Evolutionary conservation across 352 stramenopile genomes (phyloP), one percentile per base, ranked within the genome.

Genomic region (Phytophthora ramorum): DNA sequence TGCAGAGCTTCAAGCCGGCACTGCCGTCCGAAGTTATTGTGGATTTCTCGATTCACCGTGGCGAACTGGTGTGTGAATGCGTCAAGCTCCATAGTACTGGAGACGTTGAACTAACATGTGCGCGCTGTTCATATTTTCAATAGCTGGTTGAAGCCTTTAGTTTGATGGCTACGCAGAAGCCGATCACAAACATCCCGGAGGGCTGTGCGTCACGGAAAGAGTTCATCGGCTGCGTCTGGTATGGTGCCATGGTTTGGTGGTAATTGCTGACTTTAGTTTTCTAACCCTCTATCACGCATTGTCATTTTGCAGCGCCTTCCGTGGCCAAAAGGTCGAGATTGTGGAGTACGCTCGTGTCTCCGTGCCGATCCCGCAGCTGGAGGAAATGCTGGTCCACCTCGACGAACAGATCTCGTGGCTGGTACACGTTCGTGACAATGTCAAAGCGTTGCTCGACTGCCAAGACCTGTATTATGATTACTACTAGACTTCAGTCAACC

Each of bases 21-120:
- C 70, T 96, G 19, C 86, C 86, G 8, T 75, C 76, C 1, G 86
- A 94, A 63, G 70, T 95, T 20, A 78, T 94, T 14, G 79, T 96
- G 20, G 88, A 96, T 35, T 93, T 95, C 53, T 96, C 88, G 8
- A 83, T 96, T 37, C 81, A 94, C 49, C 83, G 85, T 16, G 88
- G 84, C 30, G 84, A 93, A 65, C 49, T 96, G 74, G 86, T 96
- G 50, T 47, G 57, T 66, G 37, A 8, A 17, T 34, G 17, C 26
- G 38, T 32, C 4, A 12, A 41, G 24, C 17, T 44, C 8, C 40
- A n/a, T 44, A 26, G 6, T n/a, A 1, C 2, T 58, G 13, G 1
- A 19, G 38, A 44, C 12, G 16, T 5, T 41, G 13, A 13, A 44
- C 30, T 44, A 48, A 47, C 26, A 14, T 26, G 38, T 8, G 0